Conservation (phyloP, 352 stramenopile species). For the Phytophthora capsici region DNA sequence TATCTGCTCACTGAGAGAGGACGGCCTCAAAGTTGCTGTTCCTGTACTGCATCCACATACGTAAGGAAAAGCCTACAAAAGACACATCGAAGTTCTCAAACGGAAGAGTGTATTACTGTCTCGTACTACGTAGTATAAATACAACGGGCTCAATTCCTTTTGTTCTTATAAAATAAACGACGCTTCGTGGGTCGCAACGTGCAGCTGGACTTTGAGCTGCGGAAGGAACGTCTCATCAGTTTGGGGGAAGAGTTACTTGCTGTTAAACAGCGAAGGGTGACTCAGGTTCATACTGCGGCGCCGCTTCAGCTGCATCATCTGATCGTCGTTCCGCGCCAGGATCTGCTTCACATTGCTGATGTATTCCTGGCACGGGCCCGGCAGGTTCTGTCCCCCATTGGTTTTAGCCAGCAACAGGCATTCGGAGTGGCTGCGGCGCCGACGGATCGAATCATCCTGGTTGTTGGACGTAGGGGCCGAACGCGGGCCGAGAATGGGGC, state of each 20-base stretch:
- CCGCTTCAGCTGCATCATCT: constrained; percentile 50
- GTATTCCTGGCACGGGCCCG: constrained; percentile 82
- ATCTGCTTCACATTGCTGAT: constrained; percentile 89
- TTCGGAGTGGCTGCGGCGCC: constrained; percentile 81
- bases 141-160: constrained; percentile 37
- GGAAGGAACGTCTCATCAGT: not conserved
- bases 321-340: constrained; percentile 69
- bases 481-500: constrained; percentile 26
- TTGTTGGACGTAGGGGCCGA: constrained; percentile 44
- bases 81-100: constrained; percentile 1
- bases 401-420: constrained; percentile 79
- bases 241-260: constrained; percentile 30
- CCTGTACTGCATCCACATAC: constrained; percentile 24
- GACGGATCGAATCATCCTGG: constrained; percentile 48
- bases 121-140: constrained; percentile 33
- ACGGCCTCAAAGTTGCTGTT: constrained; percentile 29
- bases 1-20: constrained; percentile 33
- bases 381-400: constrained; percentile 55
- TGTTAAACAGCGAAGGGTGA: constrained; percentile 52
- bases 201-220: constrained; percentile 11
- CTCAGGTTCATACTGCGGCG: constrained; percentile 71
- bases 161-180: constrained; percentile 42
- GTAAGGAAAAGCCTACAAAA: not conserved
- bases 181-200: constrained; percentile 13
- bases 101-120: constrained; percentile 32